Percentiles rank a stretch among this genome's conserved stretches.
Evolutionary conservation across 129 eudicot genomes (phyloP).

Genomic region (Gnaphalium uliginosum): DNA sequence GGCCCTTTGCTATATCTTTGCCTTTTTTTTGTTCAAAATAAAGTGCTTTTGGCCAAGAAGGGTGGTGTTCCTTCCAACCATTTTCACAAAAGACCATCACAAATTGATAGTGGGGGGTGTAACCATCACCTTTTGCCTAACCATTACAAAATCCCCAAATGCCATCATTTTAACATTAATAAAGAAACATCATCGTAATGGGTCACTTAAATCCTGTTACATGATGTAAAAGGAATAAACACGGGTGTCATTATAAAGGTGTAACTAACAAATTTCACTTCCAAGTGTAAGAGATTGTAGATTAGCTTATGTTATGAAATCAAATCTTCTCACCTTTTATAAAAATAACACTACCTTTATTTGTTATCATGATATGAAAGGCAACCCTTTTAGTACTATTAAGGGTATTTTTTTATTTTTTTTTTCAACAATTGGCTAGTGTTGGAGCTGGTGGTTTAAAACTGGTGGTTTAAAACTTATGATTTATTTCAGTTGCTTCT

Average conservation of each 20-base stretch:
- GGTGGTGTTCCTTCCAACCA: conserved; percentile 41
- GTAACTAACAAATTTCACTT: not conserved
- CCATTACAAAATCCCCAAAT: conserved; percentile 28
- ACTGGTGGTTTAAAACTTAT: too few relatives aligned
- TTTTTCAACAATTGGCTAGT: too few relatives aligned
- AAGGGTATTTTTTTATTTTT: too few relatives aligned
- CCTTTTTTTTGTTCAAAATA: conserved; percentile 21
- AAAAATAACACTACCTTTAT: not conserved
- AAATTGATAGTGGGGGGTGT: conserved; percentile 38
- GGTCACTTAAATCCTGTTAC: not conserved
- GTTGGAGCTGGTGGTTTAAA: too few relatives aligned
- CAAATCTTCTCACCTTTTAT: not conserved
- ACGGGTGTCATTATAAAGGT: not conserved
- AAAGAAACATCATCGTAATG: not conserved
- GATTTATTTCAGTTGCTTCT: too few relatives aligned
- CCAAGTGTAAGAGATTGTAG: not conserved
- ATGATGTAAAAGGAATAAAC: conserved; percentile 9
- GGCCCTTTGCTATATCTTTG: conserved; percentile 25
- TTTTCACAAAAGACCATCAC: conserved; percentile 37
- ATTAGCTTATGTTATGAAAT: not conserved
- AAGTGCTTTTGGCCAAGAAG: conserved; percentile 36
- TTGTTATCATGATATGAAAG: not conserved
- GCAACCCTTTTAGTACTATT: not conserved
- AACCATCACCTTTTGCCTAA: conserved; percentile 40
- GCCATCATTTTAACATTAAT: conserved; percentile 18